These are phyloP conservation scores for Epichloe typhina DNA, from an alignment of 2,329 filamentous ascomycete genomes.

Conservation along the genomic window DNA sequence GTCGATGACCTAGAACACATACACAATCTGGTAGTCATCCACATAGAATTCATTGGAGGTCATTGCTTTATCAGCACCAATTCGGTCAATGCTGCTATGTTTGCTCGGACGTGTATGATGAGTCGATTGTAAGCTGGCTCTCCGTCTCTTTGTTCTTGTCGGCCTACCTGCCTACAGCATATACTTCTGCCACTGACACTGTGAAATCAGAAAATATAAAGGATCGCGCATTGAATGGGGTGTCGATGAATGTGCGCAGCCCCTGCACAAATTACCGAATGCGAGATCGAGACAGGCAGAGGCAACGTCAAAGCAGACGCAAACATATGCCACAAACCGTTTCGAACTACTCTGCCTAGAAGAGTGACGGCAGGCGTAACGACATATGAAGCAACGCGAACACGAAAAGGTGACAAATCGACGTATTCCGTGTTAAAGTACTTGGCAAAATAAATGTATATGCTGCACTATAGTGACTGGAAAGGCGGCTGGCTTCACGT, in stretches of 20 bases:
- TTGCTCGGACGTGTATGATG: conserved; percentile 69
- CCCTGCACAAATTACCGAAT: conserved; percentile 25
- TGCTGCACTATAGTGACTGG: neutral
- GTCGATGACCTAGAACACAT: conserved; percentile 71
- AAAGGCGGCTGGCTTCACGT: neutral
- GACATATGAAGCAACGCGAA: neutral
- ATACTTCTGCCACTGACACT: neutral
- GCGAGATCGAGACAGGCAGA: neutral
- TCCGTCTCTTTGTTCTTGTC: neutral
- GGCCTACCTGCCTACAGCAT: neutral
- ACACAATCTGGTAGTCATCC: conserved; percentile 61
- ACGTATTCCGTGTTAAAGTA: neutral
- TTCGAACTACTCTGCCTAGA: conserved; percentile 47
- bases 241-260: conserved; percentile 57
- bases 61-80: conserved; percentile 62
- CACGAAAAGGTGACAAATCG: neutral
- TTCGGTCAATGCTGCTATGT: conserved; percentile 62
- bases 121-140: conserved; percentile 34
- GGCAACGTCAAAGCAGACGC: conserved; percentile 9
- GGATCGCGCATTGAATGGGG: conserved; percentile 56
- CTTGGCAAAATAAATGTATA: neutral
- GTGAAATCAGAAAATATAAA: conserved; percentile 45
- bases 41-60: conserved; percentile 42
- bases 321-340: conserved; percentile 36
- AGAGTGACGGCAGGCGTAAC: neutral